A percentile compares a stretch with the other conserved stretches of the same genome.
These are phyloP conservation scores for Halenospora varia DNA, from an alignment of 495 filamentous ascomycete species.

Conservation along the genomic window DNA sequence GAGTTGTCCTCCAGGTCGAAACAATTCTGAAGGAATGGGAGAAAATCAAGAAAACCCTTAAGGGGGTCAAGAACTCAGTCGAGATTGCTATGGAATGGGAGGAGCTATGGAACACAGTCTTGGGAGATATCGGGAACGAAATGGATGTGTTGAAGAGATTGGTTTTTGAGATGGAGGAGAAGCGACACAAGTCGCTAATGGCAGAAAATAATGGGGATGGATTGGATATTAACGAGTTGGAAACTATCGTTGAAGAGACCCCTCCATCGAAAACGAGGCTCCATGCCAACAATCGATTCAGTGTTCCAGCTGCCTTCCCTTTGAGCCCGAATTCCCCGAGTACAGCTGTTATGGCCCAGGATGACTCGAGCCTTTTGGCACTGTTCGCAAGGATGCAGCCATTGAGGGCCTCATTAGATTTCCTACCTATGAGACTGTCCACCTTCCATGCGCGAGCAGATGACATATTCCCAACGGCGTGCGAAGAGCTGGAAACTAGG, in stretches of 20 bases:
- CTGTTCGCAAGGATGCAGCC: conserved; percentile 95
- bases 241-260: conserved; percentile 90
- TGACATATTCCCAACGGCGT: conserved; percentile 77
- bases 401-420: conserved; percentile 86
- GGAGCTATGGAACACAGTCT: conserved; percentile 88
- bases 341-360: conserved; percentile 58
- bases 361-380: conserved; percentile 77
- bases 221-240: conserved; percentile 83
- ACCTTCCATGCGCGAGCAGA: conserved; percentile 78
- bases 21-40: conserved; percentile 78
- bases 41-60: conserved; percentile 68
- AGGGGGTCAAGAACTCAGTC: conserved; percentile 79
- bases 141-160: conserved; percentile 76
- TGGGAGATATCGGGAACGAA: conserved; percentile 90
- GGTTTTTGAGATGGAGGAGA: conserved; percentile 96
- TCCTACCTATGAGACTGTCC: conserved; percentile 91
- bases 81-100: conserved; percentile 99
- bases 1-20: conserved; percentile 83
- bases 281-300: conserved; percentile 57
- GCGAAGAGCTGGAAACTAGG: conserved; percentile 76
- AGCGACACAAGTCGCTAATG: conserved; percentile 68
- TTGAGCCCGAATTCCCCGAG: conserved; percentile 53
- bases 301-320: conserved; percentile 54
- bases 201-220: conserved; percentile 53
- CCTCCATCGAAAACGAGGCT: conserved; percentile 45